A percentile compares a stretch with the other conserved stretches of the same genome.
These are phyloP conservation scores for Colletotrichum magnum DNA, from an alignment of 2,329 filamentous ascomycete genomes.

Conservation along the genomic window DNA sequence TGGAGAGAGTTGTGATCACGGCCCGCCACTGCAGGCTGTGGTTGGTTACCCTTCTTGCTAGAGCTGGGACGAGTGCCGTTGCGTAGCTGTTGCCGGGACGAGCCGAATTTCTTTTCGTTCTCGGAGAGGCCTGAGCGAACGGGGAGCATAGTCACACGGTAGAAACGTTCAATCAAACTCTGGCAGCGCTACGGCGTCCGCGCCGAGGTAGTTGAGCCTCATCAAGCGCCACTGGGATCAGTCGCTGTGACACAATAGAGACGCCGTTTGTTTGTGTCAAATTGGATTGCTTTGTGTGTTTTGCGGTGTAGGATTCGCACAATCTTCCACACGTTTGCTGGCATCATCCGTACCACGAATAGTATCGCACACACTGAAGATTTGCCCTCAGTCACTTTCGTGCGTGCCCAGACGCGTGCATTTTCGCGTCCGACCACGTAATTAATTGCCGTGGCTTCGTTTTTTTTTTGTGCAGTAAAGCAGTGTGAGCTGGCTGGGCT, in stretches of 20 bases:
- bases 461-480: conserved; percentile 32
- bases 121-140: neutral
- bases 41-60: neutral
- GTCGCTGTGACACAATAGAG: neutral
- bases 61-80: neutral
- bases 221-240: neutral
- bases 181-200: neutral
- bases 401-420: neutral
- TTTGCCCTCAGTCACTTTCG: neutral
- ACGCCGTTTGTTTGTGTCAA: no score
- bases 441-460: neutral
- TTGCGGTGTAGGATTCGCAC: no score
- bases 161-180: conserved; percentile 5
- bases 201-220: conserved; percentile 2
- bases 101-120: neutral
- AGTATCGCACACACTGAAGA: neutral
- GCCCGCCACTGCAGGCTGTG: neutral
- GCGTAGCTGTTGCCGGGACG: neutral
- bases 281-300: no score
- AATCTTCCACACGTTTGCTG: no score
- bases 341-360: no score
- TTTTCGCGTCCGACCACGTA: conserved; percentile 19
- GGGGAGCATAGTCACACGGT: neutral
- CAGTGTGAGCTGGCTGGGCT: no score
- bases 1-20: no score